phyloP scores from a whole-genome alignment of 2,329 filamentous ascomycete species.

The Setomelanomma holmii region DNA sequence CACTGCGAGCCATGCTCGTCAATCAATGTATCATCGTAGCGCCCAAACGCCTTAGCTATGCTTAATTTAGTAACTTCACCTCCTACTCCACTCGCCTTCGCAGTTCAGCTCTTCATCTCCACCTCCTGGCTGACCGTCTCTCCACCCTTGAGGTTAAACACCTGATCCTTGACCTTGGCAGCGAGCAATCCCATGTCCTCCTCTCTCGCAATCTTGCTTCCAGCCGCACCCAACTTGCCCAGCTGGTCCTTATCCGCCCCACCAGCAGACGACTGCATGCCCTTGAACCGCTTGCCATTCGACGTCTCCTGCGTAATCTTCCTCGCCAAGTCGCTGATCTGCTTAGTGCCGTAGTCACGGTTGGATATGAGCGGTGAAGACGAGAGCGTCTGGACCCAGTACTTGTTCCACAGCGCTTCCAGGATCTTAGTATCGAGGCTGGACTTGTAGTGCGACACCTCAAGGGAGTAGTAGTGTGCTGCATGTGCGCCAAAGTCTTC shows the following conservation, averaged over 20 bases:
- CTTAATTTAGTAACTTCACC: neutral
- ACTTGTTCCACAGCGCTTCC: conserved; percentile 96
- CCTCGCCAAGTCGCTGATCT: conserved; percentile 84
- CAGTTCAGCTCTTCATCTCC: conserved; percentile 44
- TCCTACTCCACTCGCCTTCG: neutral
- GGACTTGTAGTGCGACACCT: conserved; percentile 94
- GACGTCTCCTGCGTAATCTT: conserved; percentile 75
- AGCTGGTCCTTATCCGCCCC: conserved; percentile 51
- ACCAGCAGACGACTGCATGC: conserved; percentile 9
- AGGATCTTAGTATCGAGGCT: conserved; percentile 86
- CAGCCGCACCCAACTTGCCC: conserved; percentile 67
- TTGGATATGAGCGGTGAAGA: conserved; percentile 91
- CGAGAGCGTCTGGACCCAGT: conserved; percentile 96
- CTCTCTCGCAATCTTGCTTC: conserved; percentile 67
- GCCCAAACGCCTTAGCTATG: conserved; percentile 9
- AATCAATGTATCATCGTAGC: neutral
- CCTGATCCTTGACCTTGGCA: conserved; percentile 67
- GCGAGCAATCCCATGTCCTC: conserved; percentile 70
- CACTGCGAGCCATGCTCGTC: too few relatives aligned
- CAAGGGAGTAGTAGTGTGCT: conserved; percentile 86
- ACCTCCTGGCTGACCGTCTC: conserved; percentile 27
- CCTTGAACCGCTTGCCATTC: conserved; percentile 45
- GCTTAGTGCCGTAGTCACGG: conserved; percentile 89
- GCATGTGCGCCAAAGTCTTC: conserved; percentile 96
- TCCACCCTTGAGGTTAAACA: conserved; percentile 55